Conservation (phyloP, 768 basidiomycete species). For the Aureoboletus auriporus region DNA sequence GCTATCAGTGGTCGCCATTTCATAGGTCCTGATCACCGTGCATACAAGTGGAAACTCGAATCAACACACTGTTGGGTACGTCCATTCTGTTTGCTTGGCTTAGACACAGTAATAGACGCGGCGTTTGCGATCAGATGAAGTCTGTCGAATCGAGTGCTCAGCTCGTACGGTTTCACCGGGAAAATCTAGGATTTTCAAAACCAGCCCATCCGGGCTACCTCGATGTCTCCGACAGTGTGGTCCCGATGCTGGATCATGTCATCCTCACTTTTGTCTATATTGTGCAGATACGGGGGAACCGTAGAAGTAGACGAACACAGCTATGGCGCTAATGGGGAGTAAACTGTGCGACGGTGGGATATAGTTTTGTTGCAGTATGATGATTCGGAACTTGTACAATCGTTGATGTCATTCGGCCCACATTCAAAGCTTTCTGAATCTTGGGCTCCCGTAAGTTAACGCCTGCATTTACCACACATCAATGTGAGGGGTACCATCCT, state of each 20-base stretch:
- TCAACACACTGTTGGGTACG: conserved; percentile 24
- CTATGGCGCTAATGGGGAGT: too few species aligned
- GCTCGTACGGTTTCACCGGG: conserved; percentile 23
- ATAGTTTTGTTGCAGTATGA: too few species aligned
- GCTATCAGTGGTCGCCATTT: conserved; percentile 29
- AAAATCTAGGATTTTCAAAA: conserved; percentile 19
- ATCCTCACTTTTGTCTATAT: conserved; percentile 25
- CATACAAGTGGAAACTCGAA: conserved; percentile 32
- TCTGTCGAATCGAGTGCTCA: conserved; percentile 5
- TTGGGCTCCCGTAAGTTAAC: too few species aligned
- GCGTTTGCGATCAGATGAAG: conserved; percentile 15
- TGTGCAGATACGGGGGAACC: conserved; percentile 16
- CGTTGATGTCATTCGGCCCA: too few species aligned
- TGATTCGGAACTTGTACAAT: too few species aligned
- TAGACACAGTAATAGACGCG: too few species aligned
- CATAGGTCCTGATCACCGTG: conserved; percentile 24
- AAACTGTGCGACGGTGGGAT: too few species aligned
- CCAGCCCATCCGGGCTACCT: conserved; percentile 21
- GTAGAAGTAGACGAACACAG: too few species aligned
- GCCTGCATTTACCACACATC: too few species aligned
- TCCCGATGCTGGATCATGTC: conserved; percentile 22
- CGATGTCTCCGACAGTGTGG: conserved; percentile 11
- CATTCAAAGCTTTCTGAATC: too few species aligned
- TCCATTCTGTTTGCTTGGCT: background rate
- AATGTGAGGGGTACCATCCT: too few species aligned